Evolutionary conservation across 805 yeast species (phyloP), one percentile per base, ranked within the genome.

Genomic region (Saccharomyces jurei): DNA sequence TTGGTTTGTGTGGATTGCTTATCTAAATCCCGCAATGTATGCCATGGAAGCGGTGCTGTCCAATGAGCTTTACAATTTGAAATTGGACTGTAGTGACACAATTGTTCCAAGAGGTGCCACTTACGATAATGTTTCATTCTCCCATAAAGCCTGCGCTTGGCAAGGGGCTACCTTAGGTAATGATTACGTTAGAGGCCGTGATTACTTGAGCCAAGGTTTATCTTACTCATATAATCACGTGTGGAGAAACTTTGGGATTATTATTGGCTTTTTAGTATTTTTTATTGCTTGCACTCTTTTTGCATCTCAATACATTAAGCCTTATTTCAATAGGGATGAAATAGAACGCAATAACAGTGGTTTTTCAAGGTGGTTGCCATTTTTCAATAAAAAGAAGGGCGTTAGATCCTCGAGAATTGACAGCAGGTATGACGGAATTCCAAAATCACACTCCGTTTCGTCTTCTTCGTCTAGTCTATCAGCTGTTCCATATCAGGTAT

Each of bases 191-290:
- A 63, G 71, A 52, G 95, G 95, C 56, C 77, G 80, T 54, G 71
- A 68, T 51, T 87, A 84, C 63, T 58, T 87, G 49, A 54, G 56
- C 2, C 61, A 63, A 5, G 67, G 82, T 8, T 84, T 71, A 68
- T 62, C 69, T 36, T 88, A 84, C 72, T 61, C 66, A 27, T 80
- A 76, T 62, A 55, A 68, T 27, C 89, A 88, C 68, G 78, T 79
- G 56, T 87, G 96, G 96, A 81, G 95, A 74, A 85, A 87, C 67
- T 75, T 84, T 54, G 96, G 89, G 62, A 81, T 84, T 60, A 60
- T 78, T 53, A 63, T 81, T 60, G 88, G 76, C 6, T 83, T 75
- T 63, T 68, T 74, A 54, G 57, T 74, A 3, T 77, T 74, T 58
- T 75, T 71, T 59, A 50, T 67, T 22, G 52, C 52, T 27, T 52